These are phyloP conservation scores for Dendrobium officinale DNA, from an alignment of 106 monocot genomes.

Conservation along the genomic window DNA sequence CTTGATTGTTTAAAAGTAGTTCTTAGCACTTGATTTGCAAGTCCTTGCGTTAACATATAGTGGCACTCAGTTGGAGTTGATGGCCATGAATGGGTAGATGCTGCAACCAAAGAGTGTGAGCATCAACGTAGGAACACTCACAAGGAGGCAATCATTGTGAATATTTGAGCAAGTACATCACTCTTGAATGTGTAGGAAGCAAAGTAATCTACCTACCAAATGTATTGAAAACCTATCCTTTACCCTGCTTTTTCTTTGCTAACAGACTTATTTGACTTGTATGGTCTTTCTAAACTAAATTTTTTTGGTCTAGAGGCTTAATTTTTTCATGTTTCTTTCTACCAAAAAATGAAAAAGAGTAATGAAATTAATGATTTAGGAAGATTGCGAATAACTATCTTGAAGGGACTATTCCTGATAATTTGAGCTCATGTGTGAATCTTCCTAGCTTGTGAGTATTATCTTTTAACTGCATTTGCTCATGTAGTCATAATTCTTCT, in stretches of 20 bases:
- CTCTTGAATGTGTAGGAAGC: too few relatives aligned
- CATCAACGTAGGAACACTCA: too few relatives aligned
- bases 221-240: too few relatives aligned
- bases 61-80: too few relatives aligned
- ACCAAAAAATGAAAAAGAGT: background rate
- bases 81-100: too few relatives aligned
- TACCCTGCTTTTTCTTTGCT: constrained; percentile 5
- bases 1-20: too few relatives aligned
- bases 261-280: constrained; percentile 63
- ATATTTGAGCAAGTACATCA: too few relatives aligned
- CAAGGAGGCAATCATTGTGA: too few relatives aligned
- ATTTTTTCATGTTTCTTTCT: background rate
- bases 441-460: constrained; percentile 76
- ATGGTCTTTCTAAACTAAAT: constrained; percentile 12
- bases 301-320: background rate
- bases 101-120: too few relatives aligned
- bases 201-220: too few relatives aligned
- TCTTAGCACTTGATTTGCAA: too few relatives aligned
- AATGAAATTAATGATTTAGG: constrained; percentile 25
- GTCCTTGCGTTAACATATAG: too few relatives aligned
- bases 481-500: background rate
- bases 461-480: background rate
- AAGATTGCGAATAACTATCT: constrained; percentile 90
- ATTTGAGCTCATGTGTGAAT: constrained; percentile 80
- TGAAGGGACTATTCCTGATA: constrained; percentile 84